A percentile compares a stretch with the other conserved stretches of the same genome.
Conservation (phyloP, 495 filamentous ascomycete genomes). For the Penicillium roqueforti region DNA sequence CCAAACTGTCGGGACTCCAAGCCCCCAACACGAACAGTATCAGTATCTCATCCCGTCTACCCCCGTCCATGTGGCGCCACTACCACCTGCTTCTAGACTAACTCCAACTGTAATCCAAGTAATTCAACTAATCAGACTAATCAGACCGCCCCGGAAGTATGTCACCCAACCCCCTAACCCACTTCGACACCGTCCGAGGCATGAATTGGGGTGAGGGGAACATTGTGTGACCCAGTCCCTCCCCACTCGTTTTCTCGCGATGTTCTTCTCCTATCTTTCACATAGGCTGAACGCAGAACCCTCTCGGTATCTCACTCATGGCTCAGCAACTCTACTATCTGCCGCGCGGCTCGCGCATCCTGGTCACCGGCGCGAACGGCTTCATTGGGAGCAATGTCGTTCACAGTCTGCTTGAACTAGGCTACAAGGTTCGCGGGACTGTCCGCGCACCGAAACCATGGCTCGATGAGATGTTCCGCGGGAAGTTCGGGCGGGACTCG, state of each 20-base stretch:
- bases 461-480: slow-evolving; percentile 36
- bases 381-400: slow-evolving; percentile 46
- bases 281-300: neutral
- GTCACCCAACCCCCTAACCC: neutral
- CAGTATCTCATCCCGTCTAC: neutral
- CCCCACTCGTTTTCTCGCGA: neutral
- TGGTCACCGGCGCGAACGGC: slow-evolving; percentile 49
- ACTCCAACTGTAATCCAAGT: neutral
- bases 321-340: neutral
- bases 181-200: neutral
- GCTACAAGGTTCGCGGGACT: slow-evolving; percentile 43
- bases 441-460: slow-evolving; percentile 43
- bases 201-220: neutral
- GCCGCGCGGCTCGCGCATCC: slow-evolving; percentile 19
- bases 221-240: neutral
- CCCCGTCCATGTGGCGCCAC: neutral
- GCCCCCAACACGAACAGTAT: too few relatives aligned
- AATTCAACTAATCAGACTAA: neutral
- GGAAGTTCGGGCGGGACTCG: slow-evolving; percentile 35
- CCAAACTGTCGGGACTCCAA: neutral
- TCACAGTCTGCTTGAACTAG: slow-evolving; percentile 36
- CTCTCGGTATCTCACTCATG: neutral
- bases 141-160: neutral
- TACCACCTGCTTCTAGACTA: neutral
- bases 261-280: neutral